Evolutionary conservation across 2,329 filamentous ascomycete species (phyloP), one percentile per base, ranked within the genome.

Genomic region (Tolypocladium album): DNA sequence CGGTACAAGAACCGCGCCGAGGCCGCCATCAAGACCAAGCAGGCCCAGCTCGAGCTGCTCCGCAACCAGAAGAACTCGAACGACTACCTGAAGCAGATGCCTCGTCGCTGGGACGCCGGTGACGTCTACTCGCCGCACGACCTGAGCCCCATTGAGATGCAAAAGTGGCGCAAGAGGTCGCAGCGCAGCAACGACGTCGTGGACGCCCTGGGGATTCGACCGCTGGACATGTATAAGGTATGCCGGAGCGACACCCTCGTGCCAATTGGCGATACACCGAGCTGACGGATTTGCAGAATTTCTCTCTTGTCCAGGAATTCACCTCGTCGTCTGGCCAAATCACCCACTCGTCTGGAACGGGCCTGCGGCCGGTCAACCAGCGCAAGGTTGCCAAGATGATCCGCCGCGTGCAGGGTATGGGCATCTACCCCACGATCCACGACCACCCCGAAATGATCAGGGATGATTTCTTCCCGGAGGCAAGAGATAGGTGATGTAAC

Each of bases 51-150:
- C 60, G 72, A 78, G 58, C 69, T 72, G 60, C 65, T 78, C 59
- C 69, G 69, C 64, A 71, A 74, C 64, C 70, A 71, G 64, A 75
- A 75, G 68, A 66, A 73, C 55, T 75, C 74, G 58, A 75, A 76
- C 53, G 83, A 85, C 63, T 84, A 85, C 71, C 75, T 85, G 67
- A 78, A 75, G 63, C 86, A 90, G 73, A 81, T 87, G 74, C 81
- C 83, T 42, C 86, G 92, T 56, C 80, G 82, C 47, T 97, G 89
- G 88, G 79, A 80, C 67, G 68, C 78, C 0, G 94, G 94, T 66
- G 92, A 97, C 71, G 82, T 97, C 58, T 97, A 97, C 76, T 83
- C 92, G 61, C 94, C 94, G 40, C 89, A 92, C 71, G 94, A 99
- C 75, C 74, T 99, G 70, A 88, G 85, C 59, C 81, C 86, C 31